Percentiles rank a stretch among this genome's conserved stretches.
These are phyloP conservation scores for Lomentospora prolificans DNA, from an alignment of 2,329 filamentous ascomycete genomes.

Conservation along the genomic window DNA sequence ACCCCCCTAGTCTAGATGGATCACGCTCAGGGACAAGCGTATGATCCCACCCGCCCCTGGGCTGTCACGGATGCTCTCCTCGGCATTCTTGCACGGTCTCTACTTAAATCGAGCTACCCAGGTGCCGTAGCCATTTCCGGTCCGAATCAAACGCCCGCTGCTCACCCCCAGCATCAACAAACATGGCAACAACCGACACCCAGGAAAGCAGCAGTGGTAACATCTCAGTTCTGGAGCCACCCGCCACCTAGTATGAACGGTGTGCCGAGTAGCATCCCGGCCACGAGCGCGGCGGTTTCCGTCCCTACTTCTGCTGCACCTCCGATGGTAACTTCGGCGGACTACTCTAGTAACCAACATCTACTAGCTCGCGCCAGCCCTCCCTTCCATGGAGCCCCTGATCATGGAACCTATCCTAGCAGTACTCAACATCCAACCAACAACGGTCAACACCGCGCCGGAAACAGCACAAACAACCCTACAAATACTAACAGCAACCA, in stretches of 20 bases:
- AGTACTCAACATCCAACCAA: background rate
- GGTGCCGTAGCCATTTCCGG: background rate
- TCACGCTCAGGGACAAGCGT: background rate
- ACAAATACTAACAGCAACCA: background rate
- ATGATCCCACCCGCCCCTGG: constrained; percentile 7
- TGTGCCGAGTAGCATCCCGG: background rate
- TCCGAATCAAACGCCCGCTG: background rate
- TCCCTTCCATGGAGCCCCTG: background rate
- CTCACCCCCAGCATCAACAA: background rate
- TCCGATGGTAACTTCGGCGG: background rate
- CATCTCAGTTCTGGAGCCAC: constrained; percentile 1
- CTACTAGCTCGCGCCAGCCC: background rate
- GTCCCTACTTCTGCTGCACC: background rate
- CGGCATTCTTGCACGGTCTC: constrained; percentile 4
- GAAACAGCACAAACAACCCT: background rate
- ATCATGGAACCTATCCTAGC: background rate
- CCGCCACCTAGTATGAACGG: background rate
- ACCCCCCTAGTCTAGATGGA: constrained; percentile 1
- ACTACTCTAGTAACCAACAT: background rate
- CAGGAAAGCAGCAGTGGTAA: background rate
- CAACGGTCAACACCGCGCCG: background rate
- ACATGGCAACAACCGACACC: background rate
- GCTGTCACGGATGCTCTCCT: constrained; percentile 8
- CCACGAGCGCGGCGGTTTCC: background rate
- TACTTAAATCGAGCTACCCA: constrained; percentile 1